These are phyloP conservation scores for Phytopythium vexans DNA, from an alignment of 352 stramenopile species.

Conservation along the genomic window DNA sequence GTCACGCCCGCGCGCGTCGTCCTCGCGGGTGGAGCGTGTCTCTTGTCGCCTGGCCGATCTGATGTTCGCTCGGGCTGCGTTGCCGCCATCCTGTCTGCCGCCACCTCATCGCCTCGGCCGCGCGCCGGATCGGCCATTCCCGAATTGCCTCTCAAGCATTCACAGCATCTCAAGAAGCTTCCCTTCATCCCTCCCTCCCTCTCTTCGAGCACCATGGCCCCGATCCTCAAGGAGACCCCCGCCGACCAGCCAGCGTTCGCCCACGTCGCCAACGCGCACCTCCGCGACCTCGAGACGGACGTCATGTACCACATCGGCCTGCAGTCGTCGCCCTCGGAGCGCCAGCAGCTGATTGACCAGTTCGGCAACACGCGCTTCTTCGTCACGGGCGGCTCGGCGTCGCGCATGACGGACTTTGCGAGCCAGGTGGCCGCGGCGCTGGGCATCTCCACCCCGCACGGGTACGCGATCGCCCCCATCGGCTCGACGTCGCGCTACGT, in stretches of 20 bases:
- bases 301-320: conserved; percentile 81
- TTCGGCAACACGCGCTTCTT: conserved; percentile 85
- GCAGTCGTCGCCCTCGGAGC: conserved; percentile 46
- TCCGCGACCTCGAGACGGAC: conserved; percentile 54
- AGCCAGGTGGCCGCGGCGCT: conserved; percentile 51
- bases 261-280: conserved; percentile 65
- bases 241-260: conserved; percentile 4
- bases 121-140: no score
- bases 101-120: no score
- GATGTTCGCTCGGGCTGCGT: no score
- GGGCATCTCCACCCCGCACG: conserved; percentile 53
- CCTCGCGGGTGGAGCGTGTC: no score
- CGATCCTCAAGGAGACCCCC: conserved; percentile 2
- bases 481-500: conserved; percentile 71
- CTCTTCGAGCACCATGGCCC: conserved; percentile 11
- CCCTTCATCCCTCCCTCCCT: no score
- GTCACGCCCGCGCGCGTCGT: no score
- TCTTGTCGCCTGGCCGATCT: no score
- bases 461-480: conserved; percentile 58
- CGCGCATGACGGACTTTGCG: conserved; percentile 77
- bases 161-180: no score
- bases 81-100: no score
- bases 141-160: no score
- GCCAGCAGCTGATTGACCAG: conserved; percentile 33
- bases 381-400: conserved; percentile 61